Conservation (phyloP, 1,284 basidiomycete genomes). For the Coriolopsis trogii region DNA sequence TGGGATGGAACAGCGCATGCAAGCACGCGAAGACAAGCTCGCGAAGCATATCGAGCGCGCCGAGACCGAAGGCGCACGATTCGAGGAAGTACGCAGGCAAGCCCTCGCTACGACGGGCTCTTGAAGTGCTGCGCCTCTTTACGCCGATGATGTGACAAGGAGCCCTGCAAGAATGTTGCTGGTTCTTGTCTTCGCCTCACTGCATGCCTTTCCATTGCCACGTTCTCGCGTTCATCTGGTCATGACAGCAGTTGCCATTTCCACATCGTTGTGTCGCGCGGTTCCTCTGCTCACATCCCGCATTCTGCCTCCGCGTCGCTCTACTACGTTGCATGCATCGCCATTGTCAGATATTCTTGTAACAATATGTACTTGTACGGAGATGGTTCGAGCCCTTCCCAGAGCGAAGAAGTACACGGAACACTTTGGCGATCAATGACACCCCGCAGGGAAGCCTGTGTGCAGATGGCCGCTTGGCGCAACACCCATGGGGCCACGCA, state of each 20-base stretch:
- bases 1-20: slow-evolving; percentile 76
- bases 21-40: slow-evolving; percentile 64
- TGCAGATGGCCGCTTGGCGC: too few relatives aligned
- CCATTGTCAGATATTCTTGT: not conserved
- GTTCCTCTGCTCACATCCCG: too few relatives aligned
- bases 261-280: not conserved
- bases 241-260: not conserved
- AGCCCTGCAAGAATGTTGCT: too few relatives aligned
- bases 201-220: not conserved
- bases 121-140: too few relatives aligned
- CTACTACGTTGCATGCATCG: not conserved
- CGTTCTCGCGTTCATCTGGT: not conserved
- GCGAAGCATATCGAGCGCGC: slow-evolving; percentile 61
- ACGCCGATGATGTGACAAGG: too few relatives aligned
- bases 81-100: slow-evolving; percentile 49
- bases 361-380: slow-evolving; percentile 22
- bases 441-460: too few relatives aligned
- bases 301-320: too few relatives aligned
- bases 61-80: slow-evolving; percentile 56
- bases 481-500: too few relatives aligned
- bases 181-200: too few relatives aligned
- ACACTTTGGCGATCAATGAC: too few relatives aligned
- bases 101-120: slow-evolving; percentile 12
- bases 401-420: not conserved
- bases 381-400: not conserved